These are phyloP conservation scores for Teratosphaeria nubilosa DNA, from an alignment of 2,329 filamentous ascomycete genomes.

Conservation along the genomic window DNA sequence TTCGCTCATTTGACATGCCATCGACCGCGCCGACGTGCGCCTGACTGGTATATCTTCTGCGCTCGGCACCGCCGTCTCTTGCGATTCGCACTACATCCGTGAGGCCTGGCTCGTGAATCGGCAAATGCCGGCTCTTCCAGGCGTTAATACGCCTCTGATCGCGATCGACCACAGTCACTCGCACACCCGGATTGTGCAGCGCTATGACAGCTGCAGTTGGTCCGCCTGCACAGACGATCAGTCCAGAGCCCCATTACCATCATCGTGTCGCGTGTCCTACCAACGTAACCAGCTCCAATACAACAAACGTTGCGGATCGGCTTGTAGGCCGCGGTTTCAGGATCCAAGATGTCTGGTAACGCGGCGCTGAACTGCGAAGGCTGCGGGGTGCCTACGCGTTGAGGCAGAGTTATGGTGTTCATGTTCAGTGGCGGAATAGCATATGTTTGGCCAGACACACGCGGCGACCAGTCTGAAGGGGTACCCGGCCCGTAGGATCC, in stretches of 20 bases:
- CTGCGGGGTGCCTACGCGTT: constrained; percentile 7
- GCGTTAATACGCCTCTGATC: constrained; percentile 54
- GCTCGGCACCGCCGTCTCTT: constrained; percentile 33
- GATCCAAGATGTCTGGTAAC: constrained; percentile 12
- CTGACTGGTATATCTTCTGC: constrained; percentile 30
- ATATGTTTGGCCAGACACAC: constrained; percentile 6
- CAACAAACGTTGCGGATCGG: constrained; percentile 49
- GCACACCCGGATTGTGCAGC: constrained; percentile 58
- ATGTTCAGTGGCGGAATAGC: constrained; percentile 6
- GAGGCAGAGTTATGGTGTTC: constrained; percentile 7
- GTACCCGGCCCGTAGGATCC: constrained; percentile 6
- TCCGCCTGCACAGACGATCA: constrained; percentile 30
- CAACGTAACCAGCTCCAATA: constrained; percentile 66
- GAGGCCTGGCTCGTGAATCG: constrained; percentile 65
- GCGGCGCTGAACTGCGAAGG: constrained; percentile 3
- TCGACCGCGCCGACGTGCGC: not conserved
- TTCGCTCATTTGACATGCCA: not conserved
- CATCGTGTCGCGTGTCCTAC: constrained; percentile 34
- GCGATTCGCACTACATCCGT: constrained; percentile 55
- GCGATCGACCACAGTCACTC: constrained; percentile 63
- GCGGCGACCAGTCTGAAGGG: constrained; percentile 9
- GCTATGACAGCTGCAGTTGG: constrained; percentile 67
- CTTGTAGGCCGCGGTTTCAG: constrained; percentile 9
- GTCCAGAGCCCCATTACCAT: not conserved
- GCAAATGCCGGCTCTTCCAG: constrained; percentile 66